phyloP scores from a whole-genome alignment of 192 early-diverging fungal genomes.

The Linnemannia exigua region DNA sequence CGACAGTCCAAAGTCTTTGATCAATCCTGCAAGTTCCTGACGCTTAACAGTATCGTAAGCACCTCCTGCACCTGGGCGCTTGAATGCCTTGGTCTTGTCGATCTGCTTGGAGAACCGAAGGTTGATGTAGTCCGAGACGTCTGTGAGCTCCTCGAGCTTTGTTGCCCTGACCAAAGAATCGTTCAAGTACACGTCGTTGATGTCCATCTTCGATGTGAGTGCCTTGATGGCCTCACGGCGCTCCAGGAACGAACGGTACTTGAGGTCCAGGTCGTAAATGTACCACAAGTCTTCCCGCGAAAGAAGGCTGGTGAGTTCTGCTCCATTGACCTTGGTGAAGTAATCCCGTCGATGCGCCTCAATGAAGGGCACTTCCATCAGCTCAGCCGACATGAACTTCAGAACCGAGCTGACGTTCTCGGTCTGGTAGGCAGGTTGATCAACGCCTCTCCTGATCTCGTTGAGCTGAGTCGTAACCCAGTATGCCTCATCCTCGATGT shows the following conservation, averaged over 20 bases:
- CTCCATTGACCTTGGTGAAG: conserved; percentile 66
- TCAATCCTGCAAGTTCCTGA: conserved; percentile 57
- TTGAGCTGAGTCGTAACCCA: conserved; percentile 65
- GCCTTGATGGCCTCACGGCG: conserved; percentile 68
- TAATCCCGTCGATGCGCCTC: conserved; percentile 89
- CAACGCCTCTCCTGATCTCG: conserved; percentile 31
- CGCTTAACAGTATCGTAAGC: conserved; percentile 56
- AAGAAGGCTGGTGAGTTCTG: conserved; percentile 67
- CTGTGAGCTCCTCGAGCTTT: conserved; percentile 74
- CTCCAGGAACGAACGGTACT: conserved; percentile 79
- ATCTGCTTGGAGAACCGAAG: conserved; percentile 63
- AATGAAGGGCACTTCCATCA: conserved; percentile 95
- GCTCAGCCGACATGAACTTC: conserved; percentile 71
- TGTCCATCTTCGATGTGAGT: conserved; percentile 62
- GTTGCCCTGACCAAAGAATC: conserved; percentile 64
- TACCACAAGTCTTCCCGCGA: conserved; percentile 86
- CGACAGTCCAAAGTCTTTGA: conserved; percentile 65
- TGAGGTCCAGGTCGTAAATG: conserved; percentile 87
- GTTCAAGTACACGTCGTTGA: conserved; percentile 63
- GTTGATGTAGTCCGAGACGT: conserved; percentile 76
- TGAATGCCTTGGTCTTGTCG: conserved; percentile 50
- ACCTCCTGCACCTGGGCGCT: conserved; percentile 59
- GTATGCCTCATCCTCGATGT: conserved; percentile 75
- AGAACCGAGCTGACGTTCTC: conserved; percentile 48
- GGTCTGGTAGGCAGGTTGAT: conserved; percentile 33